Conservation (phyloP, 176 grass and related monocot species). For the Triticum urartu region DNA sequence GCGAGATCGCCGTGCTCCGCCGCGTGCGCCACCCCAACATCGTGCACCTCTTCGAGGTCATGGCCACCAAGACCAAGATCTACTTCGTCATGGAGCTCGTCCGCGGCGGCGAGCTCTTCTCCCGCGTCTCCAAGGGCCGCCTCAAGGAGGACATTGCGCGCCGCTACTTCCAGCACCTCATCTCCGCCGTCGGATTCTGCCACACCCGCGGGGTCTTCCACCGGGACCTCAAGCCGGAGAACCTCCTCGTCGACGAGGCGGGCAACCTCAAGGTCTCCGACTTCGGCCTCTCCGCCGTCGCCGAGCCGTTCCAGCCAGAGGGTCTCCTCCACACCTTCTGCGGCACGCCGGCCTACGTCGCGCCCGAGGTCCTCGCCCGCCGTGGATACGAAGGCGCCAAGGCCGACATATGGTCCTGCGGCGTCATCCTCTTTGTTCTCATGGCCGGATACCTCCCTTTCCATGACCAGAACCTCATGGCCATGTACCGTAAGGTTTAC, state of each 20-base stretch:
- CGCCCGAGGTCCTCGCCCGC: conserved; percentile 77
- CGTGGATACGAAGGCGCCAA: conserved; percentile 84
- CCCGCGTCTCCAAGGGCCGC: conserved; percentile 86
- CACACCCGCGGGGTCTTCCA: conserved; percentile 94
- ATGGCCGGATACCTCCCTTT: conserved; percentile 98
- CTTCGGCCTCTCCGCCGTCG: conserved; percentile 86
- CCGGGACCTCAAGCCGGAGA: conserved; percentile 98
- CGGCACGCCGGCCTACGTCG: conserved; percentile 91
- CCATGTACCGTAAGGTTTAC: conserved; percentile 95
- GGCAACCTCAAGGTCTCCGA: conserved; percentile 93
- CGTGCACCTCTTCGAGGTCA: conserved; percentile 93
- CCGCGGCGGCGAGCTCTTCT: conserved; percentile 87
- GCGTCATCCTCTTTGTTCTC: conserved; percentile 90
- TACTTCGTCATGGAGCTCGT: conserved; percentile 99
- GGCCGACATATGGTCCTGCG: conserved; percentile 93
- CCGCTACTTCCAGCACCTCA: conserved; percentile 91
- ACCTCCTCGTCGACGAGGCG: conserved; percentile 77
- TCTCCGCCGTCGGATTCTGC: conserved; percentile 89
- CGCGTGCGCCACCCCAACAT: conserved; percentile 95
- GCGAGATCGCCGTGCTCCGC: conserved; percentile 92
- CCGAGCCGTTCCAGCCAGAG: conserved; percentile 70
- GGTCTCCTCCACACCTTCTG: conserved; percentile 95
- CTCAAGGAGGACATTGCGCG: conserved; percentile 89
- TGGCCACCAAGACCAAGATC: conserved; percentile 98
- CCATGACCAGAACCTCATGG: conserved; percentile 84